Conservation (phyloP, 768 basidiomycete species). For the Lactifluus volemus region DNA sequence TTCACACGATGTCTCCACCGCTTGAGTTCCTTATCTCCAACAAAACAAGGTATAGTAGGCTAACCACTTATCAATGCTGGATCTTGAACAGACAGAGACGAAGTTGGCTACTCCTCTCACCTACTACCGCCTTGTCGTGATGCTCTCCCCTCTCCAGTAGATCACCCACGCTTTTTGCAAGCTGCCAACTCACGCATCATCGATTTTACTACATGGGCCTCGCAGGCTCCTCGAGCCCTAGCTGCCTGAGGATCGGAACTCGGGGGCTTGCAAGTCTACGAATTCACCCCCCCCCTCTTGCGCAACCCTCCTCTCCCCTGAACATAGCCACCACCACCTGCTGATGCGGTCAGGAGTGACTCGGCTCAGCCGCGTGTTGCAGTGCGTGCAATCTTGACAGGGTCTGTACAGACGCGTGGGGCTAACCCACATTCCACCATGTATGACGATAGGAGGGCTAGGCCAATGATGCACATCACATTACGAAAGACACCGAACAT, state of each 20-base stretch:
- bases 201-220: not conserved
- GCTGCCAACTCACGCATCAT: not conserved
- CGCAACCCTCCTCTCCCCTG: not conserved
- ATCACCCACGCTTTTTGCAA: not conserved
- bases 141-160: not conserved
- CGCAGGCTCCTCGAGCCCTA: slow-evolving; percentile 2
- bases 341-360: slow-evolving; percentile 1
- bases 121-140: not conserved
- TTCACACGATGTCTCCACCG: not conserved
- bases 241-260: not conserved
- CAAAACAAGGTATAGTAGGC: too few species aligned
- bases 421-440: too few species aligned
- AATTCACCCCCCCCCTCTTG: not conserved
- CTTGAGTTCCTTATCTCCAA: not conserved
- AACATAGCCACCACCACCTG: slow-evolving; percentile 5
- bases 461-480: not conserved
- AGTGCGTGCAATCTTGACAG: not conserved
- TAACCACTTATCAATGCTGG: not conserved
- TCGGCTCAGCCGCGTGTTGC: not conserved
- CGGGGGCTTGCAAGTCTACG: not conserved
- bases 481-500: not conserved
- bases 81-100: too few species aligned
- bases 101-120: too few species aligned
- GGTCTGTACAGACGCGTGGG: not conserved
- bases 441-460: not conserved